Conservation (phyloP, 129 eudicot species). For the Daucus carota region DNA sequence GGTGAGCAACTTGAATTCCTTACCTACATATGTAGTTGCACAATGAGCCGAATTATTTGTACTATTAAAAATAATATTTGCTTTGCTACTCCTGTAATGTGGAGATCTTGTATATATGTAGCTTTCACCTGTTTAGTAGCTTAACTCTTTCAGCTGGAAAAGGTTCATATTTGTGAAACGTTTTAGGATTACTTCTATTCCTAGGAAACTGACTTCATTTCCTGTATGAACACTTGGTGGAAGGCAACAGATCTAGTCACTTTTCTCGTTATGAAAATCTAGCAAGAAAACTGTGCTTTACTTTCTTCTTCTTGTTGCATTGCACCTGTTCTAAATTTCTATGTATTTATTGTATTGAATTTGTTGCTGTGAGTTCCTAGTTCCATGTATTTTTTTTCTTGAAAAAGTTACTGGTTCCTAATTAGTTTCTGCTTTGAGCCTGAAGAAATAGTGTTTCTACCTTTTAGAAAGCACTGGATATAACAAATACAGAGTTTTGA, state of each 20-base stretch:
- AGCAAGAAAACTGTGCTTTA: not conserved
- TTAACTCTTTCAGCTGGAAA: not conserved
- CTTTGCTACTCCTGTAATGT: not conserved
- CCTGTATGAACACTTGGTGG: not conserved
- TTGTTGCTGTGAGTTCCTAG: not conserved
- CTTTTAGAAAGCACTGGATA: not conserved
- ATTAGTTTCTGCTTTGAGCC: not conserved
- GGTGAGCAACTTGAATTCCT: constrained; percentile 10
- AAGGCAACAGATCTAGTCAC: not conserved
- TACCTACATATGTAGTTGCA: not conserved
- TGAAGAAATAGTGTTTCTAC: not conserved
- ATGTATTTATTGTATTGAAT: not conserved
- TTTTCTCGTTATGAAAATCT: not conserved
- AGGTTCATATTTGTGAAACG: not conserved
- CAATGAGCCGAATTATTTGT: not conserved
- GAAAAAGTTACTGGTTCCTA: not conserved
- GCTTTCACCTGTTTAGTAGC: not conserved
- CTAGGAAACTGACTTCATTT: not conserved
- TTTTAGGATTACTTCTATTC: not conserved
- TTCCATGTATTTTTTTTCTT: too few relatives aligned
- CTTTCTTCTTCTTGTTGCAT: not conserved
- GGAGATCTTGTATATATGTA: not conserved
- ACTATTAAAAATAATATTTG: not conserved
- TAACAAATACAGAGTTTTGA: not conserved
- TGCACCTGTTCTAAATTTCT: not conserved